Conservation (phyloP, 1,284 basidiomycete species). For the Papiliotrema nemorosa region DNA sequence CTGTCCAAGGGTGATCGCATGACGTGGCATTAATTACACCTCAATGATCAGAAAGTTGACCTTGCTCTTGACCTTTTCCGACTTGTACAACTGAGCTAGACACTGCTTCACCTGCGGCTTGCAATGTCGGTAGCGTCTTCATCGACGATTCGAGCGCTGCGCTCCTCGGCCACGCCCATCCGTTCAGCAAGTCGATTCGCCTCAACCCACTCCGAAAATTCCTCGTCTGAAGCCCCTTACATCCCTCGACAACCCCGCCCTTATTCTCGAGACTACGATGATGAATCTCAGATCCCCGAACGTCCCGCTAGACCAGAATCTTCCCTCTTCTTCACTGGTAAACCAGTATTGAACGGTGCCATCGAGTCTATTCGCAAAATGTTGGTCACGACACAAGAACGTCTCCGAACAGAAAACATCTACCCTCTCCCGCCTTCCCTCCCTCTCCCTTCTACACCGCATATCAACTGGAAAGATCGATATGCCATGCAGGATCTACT, state of each 20-base stretch:
- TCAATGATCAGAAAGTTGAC: conserved; percentile 1
- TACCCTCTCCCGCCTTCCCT: conserved; percentile 72
- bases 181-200: background rate
- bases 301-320: conserved; percentile 51
- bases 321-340: conserved; percentile 76
- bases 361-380: conserved; percentile 65
- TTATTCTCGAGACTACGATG: background rate
- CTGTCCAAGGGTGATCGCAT: background rate
- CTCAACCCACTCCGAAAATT: background rate
- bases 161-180: background rate
- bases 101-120: background rate
- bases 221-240: background rate
- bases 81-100: background rate
- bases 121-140: conserved; percentile 4
- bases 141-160: background rate
- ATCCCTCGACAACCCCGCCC: background rate
- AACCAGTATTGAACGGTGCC: conserved; percentile 68
- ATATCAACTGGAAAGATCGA: conserved; percentile 33
- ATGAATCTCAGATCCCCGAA: background rate
- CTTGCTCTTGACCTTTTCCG: background rate
- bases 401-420: conserved; percentile 64
- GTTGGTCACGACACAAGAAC: conserved; percentile 58
- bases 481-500: conserved; percentile 26
- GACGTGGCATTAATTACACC: conserved; percentile 4
- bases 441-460: conserved; percentile 58